A percentile compares a stretch with the other conserved stretches of the same genome.
Conservation (phyloP, 2,329 filamentous ascomycete genomes). For the Sporothrix variecibatus region DNA sequence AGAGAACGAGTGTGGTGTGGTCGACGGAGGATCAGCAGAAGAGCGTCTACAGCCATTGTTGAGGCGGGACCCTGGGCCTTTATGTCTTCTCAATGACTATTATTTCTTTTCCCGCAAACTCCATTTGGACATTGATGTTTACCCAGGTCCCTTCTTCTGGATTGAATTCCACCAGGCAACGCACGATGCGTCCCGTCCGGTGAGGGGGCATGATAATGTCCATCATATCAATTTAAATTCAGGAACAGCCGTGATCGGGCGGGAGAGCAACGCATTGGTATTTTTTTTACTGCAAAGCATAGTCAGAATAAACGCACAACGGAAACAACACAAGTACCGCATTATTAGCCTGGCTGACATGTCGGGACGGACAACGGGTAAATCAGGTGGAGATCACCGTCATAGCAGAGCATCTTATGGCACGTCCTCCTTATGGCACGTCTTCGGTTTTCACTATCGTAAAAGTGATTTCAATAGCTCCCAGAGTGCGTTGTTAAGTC, state of each 20-base stretch:
- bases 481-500: no score
- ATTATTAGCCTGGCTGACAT: background rate
- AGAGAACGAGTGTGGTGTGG: background rate
- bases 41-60: no score
- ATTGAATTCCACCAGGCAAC: background rate
- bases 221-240: background rate
- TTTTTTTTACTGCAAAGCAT: background rate
- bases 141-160: background rate
- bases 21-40: background rate
- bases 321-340: background rate
- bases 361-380: constrained; percentile 1
- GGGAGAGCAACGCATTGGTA: background rate
- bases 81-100: no score
- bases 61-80: background rate
- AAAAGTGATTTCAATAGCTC: no score
- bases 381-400: background rate
- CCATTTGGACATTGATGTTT: background rate
- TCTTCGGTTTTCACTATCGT: no score
- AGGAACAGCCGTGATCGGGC: background rate
- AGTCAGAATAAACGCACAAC: background rate
- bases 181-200: background rate
- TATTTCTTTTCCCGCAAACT: background rate
- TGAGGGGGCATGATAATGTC: background rate
- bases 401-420: background rate
- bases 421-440: background rate